Base-by-base conservation (phyloP, 2,329 filamentous ascomycete genomes). In the Fusarium bulbicola region DNA sequence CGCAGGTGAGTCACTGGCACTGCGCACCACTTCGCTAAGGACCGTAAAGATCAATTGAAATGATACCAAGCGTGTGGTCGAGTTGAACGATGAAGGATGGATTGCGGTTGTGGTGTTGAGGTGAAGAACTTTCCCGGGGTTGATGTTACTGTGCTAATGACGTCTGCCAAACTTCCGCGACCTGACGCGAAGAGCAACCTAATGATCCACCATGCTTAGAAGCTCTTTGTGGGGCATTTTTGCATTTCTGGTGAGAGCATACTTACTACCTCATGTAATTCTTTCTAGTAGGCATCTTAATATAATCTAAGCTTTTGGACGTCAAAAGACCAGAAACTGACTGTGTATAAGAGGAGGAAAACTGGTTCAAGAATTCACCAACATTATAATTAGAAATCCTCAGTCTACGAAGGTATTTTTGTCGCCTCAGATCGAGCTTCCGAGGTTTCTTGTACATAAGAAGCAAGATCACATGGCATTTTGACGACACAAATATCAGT, bases 151-250 rank as follows among this genome's bases (percentile, higher is more conserved):
- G 37, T 40, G 37, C 64, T 49, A 64, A 72, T 78, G 75, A 78
- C 74, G 76, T 78, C 73, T 70, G 67, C 58, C 49, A 62, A 72
- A 73, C 67, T 71, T 73, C 65, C 58, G 57, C 72, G 66, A 52
- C 49, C n/a, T 52, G 49, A 54, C 46, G 59, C 58, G 58, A 62
- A 69, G 36, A 30, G 49, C 49, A 52, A 36, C 32, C 30, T 26
- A 36, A 36, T 52, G 50, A 40, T 40, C 50, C 50, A 54, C 50
- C 24, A 28, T 28, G 21, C 50, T 59, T 39, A 36, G 13, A 47
- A 69, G 46, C 66, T 69, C 34, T 24, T 58, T 40, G 47, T 34
- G 47, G 56, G 63, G 56, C 50, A n/a, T 16, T 42, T 49, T 15
- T 8, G 28, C 65, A 69, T 52, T 57, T 59, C 43, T 28, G 24